These are phyloP conservation scores for Ceratocystiopsis minuta DNA, from an alignment of 2,329 filamentous ascomycete species.

Conservation along the genomic window DNA sequence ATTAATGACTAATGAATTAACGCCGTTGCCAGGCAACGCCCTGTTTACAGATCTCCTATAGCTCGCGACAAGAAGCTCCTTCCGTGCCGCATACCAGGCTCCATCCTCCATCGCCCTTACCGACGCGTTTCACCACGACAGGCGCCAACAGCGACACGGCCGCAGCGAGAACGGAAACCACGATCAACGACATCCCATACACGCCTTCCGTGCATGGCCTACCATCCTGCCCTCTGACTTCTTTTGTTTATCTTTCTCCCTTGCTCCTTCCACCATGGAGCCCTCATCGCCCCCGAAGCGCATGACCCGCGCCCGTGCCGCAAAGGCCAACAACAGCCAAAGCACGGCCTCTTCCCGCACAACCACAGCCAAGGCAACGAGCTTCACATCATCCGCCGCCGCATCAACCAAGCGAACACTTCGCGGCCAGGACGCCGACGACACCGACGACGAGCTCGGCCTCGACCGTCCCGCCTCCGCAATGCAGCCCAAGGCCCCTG, in stretches of 20 bases:
- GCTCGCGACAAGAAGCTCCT: too few species aligned
- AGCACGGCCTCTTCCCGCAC: conserved; percentile 19
- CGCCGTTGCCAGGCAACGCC: too few species aligned
- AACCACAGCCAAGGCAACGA: conserved; percentile 11
- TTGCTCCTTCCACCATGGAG: conserved; percentile 9
- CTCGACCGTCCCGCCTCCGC: conserved; percentile 7
- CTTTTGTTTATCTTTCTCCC: not conserved
- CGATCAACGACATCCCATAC: too few species aligned
- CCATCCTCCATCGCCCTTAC: too few species aligned
- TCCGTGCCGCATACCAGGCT: too few species aligned
- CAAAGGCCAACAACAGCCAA: conserved; percentile 20
- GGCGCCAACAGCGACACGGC: too few species aligned
- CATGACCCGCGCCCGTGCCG: conserved; percentile 16
- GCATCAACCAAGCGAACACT: conserved; percentile 32
- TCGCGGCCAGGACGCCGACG: conserved; percentile 30
- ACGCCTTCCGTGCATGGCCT: too few species aligned
- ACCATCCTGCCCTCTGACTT: not conserved
- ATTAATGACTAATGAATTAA: too few species aligned
- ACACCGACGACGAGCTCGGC: conserved; percentile 20
- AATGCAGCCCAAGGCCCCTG: conserved; percentile 12
- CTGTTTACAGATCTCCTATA: too few species aligned
- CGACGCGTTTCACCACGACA: too few species aligned
- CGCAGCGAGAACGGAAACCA: too few species aligned
- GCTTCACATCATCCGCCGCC: conserved; percentile 13
- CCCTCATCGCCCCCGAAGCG: conserved; percentile 13